These are phyloP conservation scores for Linanthus parryae DNA, from an alignment of 148 eudicot species.

Conservation along the genomic window DNA sequence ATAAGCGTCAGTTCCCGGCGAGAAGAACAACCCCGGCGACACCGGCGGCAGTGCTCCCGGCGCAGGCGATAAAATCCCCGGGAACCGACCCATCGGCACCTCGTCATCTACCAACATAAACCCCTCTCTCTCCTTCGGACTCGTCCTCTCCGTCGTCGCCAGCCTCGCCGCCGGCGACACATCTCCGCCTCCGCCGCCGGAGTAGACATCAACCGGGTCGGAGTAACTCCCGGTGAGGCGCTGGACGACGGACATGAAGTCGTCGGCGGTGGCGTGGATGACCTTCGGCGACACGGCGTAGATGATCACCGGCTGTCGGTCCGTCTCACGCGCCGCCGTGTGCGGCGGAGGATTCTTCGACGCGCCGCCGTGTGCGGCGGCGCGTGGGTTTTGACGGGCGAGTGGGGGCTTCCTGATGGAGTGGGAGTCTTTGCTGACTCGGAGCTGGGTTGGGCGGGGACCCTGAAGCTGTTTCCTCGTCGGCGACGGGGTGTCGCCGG, in stretches of 20 bases:
- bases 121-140: slow-evolving; percentile 22
- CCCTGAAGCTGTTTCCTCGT: slow-evolving; percentile 61
- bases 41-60: slow-evolving; percentile 60
- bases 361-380: slow-evolving; percentile 18
- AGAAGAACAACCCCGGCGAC: slow-evolving; percentile 59
- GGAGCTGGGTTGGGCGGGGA: slow-evolving; percentile 69
- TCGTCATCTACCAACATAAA: slow-evolving; percentile 1
- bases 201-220: background rate
- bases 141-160: slow-evolving; percentile 57
- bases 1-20: no score
- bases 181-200: slow-evolving; percentile 15
- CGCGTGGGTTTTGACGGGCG: slow-evolving; percentile 39
- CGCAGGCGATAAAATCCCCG: slow-evolving; percentile 66
- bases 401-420: slow-evolving; percentile 71
- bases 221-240: slow-evolving; percentile 59
- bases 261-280: slow-evolving; percentile 74
- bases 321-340: no score
- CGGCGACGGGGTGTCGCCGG: slow-evolving; percentile 31
- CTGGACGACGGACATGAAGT: slow-evolving; percentile 84
- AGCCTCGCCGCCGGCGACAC: slow-evolving; percentile 60
- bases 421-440: slow-evolving; percentile 72
- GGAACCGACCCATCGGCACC: slow-evolving; percentile 26
- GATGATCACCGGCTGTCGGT: slow-evolving; percentile 67
- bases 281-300: slow-evolving; percentile 89
- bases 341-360: no score